Conservation (phyloP, 225 moss, liverwort and hornwort genomes). For the Climacium dendroides region DNA sequence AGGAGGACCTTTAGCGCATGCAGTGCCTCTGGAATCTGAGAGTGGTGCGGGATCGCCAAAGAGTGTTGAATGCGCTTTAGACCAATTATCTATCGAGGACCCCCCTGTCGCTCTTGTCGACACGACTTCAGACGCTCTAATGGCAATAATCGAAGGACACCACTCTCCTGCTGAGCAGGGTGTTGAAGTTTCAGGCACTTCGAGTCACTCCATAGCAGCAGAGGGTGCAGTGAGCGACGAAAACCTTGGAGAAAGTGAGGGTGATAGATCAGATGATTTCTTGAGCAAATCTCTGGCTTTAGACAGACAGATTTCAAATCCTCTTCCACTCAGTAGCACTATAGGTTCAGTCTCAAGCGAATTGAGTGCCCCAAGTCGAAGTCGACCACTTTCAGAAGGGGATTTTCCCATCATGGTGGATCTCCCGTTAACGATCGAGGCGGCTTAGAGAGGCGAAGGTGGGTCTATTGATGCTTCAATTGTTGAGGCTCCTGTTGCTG, state of each 20-base stretch:
- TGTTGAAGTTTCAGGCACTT: slow-evolving; percentile 1
- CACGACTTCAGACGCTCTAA: neutral
- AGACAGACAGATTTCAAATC: slow-evolving; percentile 27
- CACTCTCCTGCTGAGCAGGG: neutral
- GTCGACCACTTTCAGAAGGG: slow-evolving; percentile 56
- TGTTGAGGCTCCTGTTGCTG: neutral
- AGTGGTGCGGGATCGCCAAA: neutral
- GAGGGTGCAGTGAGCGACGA: slow-evolving; percentile 26
- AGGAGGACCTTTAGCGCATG: neutral
- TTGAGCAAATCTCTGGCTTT: neutral
- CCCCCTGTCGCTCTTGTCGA: neutral
- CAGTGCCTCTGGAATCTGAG: neutral
- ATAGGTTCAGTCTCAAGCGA: slow-evolving; percentile 8
- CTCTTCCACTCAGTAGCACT: slow-evolving; percentile 12
- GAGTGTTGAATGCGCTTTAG: neutral
- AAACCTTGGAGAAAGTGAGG: neutral
- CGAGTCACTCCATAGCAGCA: neutral
- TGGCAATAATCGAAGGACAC: neutral
- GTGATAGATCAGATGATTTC: neutral
- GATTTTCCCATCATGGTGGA: slow-evolving; percentile 54
- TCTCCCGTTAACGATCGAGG: slow-evolving; percentile 54
- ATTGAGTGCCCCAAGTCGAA: slow-evolving; percentile 22
- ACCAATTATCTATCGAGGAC: neutral
- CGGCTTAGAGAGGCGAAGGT: slow-evolving; percentile 56
- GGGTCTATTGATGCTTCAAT: slow-evolving; percentile 17